phyloP scores from a whole-genome alignment of 345 rosid species.

The Conringia planisiliqua region DNA sequence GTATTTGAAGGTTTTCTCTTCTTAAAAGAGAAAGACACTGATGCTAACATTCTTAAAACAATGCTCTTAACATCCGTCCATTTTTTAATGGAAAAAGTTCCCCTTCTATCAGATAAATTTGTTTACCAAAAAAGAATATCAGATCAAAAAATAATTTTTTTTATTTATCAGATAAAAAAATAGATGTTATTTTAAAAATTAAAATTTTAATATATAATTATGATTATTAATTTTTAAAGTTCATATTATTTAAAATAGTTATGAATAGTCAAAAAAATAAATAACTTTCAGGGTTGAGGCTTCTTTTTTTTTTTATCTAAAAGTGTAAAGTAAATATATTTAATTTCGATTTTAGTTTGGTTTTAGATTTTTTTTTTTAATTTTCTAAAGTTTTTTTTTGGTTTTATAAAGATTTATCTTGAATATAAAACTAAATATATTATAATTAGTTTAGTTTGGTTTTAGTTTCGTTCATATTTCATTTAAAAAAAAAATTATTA shows the following conservation, averaged over 20 bases:
- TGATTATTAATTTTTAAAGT: not conserved
- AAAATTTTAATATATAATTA: not conserved
- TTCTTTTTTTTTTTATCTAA: no score
- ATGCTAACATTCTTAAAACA: not conserved
- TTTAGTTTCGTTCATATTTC: no score
- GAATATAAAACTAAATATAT: no score
- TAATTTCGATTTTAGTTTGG: no score
- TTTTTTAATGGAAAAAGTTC: not conserved
- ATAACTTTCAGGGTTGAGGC: no score
- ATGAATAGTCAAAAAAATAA: not conserved
- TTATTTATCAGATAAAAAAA: not conserved
- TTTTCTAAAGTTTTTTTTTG: no score
- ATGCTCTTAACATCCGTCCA: not conserved
- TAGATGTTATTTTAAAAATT: not conserved
- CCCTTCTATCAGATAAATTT: not conserved
- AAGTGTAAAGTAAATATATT: no score
- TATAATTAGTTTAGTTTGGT: no score
- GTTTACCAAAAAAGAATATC: not conserved
- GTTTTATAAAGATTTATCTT: no score
- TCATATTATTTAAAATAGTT: not conserved
- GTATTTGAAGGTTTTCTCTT: not conserved
- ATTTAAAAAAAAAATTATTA: no score
- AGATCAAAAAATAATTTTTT: not conserved
- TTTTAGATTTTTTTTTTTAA: no score
- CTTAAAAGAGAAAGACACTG: not conserved